Evolutionary conservation across 106 monocot genomes (phyloP).

Genomic region (Acorus gramineus): DNA sequence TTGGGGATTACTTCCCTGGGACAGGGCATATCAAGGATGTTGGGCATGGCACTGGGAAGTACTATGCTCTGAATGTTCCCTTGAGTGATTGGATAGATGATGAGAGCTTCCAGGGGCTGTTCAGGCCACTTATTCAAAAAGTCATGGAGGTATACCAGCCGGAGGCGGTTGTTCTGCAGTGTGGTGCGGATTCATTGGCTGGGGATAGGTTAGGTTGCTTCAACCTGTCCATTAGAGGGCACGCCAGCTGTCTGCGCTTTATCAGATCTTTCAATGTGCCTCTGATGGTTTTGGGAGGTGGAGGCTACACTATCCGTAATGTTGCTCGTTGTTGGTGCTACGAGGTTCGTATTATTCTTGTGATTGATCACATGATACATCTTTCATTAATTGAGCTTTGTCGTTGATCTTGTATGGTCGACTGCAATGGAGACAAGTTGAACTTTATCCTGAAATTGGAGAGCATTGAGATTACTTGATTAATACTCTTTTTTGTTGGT

Average conservation of each 20-base stretch:
- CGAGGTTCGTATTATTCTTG: slow-evolving; percentile 28
- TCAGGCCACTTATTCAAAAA: slow-evolving; percentile 48
- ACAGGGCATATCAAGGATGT: slow-evolving; percentile 40
- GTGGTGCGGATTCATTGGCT: slow-evolving; percentile 66
- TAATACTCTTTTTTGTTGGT: not conserved
- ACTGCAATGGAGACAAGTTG: too few relatives aligned
- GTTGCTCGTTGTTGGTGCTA: slow-evolving; percentile 78
- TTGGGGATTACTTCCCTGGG: slow-evolving; percentile 37
- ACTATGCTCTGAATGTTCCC: slow-evolving; percentile 66
- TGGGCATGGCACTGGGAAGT: slow-evolving; percentile 30
- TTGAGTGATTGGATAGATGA: slow-evolving; percentile 63
- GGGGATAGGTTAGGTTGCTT: slow-evolving; percentile 69
- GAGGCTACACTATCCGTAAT: slow-evolving; percentile 71
- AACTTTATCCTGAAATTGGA: too few relatives aligned
- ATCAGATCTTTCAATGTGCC: slow-evolving; percentile 66
- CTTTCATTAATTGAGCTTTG: not conserved
- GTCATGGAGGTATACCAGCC: slow-evolving; percentile 73
- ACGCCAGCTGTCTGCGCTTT: slow-evolving; percentile 62
- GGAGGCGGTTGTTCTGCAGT: slow-evolving; percentile 68
- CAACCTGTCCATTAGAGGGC: slow-evolving; percentile 65
- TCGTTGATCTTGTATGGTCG: not conserved
- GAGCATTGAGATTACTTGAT: not conserved
- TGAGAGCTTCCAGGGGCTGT: slow-evolving; percentile 43
- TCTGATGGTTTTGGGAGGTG: slow-evolving; percentile 65
- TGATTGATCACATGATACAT: not conserved